A percentile compares a stretch with the other conserved stretches of the same genome.
phyloP scores from a whole-genome alignment of 1,284 basidiomycete genomes.

The Albatrellus sp. region DNA sequence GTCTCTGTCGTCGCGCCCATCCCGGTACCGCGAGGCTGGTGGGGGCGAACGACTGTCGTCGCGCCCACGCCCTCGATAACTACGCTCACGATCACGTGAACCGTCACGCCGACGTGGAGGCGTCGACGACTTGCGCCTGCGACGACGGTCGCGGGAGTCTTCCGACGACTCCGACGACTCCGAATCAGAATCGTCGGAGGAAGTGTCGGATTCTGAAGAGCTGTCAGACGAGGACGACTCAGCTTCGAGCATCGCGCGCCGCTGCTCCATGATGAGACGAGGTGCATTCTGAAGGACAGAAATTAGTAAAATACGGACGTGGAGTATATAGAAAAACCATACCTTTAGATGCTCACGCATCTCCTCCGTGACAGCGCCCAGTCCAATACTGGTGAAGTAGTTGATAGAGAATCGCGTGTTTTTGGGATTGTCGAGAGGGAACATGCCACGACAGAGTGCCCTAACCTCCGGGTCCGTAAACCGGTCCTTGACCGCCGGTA shows the following conservation, averaged over 20 bases:
- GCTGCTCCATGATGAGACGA: constrained; percentile 84
- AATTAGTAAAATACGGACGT: constrained; percentile 3
- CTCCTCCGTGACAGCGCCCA: constrained; percentile 86
- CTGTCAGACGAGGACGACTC: constrained; percentile 55
- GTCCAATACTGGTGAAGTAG: constrained; percentile 89
- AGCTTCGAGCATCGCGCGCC: constrained; percentile 70
- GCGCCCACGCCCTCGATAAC: constrained; percentile 10
- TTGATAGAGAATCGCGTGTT: constrained; percentile 98
- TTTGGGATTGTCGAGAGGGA: constrained; percentile 93
- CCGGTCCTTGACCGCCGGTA: constrained; percentile 72
- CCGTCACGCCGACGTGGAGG: constrained; percentile 6
- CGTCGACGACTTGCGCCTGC: constrained; percentile 6
- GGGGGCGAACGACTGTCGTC: constrained; percentile 7
- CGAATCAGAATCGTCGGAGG: constrained; percentile 24
- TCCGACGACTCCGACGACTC: constrained; percentile 24
- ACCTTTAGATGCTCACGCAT: constrained; percentile 95
- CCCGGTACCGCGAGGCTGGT: constrained; percentile 4
- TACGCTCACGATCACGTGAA: constrained; percentile 3
- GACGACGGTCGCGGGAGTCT: constrained; percentile 5
- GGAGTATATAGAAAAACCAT: constrained; percentile 17
- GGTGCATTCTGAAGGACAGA: constrained; percentile 64
- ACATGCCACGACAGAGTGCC: constrained; percentile 71
- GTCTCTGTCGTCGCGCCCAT: constrained; percentile 4
- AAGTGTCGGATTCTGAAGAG: constrained; percentile 25
- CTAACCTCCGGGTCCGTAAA: constrained; percentile 82